These are phyloP conservation scores for Lenwebbia sp. DNA, from an alignment of 345 rosid species.

Conservation along the genomic window DNA sequence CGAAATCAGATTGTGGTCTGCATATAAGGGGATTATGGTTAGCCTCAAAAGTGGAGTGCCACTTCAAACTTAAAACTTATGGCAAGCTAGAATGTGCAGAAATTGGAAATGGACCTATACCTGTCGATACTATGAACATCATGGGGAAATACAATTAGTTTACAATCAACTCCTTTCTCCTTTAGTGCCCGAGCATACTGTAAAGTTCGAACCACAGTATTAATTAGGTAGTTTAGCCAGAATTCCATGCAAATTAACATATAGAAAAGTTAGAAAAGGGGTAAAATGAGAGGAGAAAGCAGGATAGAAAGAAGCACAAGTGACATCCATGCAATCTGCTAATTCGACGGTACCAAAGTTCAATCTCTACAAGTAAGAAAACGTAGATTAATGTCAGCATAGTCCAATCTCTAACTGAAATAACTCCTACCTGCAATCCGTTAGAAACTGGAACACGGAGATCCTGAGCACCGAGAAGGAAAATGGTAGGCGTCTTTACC, in stretches of 20 bases:
- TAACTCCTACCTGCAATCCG: constrained; percentile 63
- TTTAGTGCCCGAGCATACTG: constrained; percentile 72
- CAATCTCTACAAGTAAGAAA: background rate
- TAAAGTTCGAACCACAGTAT: constrained; percentile 1
- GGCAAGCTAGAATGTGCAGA: background rate
- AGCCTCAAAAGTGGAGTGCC: background rate
- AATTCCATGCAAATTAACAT: background rate
- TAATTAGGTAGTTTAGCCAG: background rate
- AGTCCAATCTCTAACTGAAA: background rate
- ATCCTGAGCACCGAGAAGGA: constrained; percentile 79
- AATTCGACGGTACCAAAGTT: background rate
- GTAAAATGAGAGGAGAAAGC: background rate
- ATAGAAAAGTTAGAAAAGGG: background rate
- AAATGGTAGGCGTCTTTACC: constrained; percentile 86
- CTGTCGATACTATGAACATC: constrained; percentile 66
- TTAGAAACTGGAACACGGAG: constrained; percentile 80
- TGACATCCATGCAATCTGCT: background rate
- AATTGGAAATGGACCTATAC: constrained; percentile 15
- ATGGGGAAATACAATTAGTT: constrained; percentile 54
- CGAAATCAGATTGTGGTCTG: constrained; percentile 84
- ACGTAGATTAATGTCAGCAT: background rate
- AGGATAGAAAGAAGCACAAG: background rate
- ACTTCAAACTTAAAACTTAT: background rate
- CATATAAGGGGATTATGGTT: constrained; percentile 8
- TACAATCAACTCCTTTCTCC: constrained; percentile 74